Evolutionary conservation across 106 monocot species (phyloP), one percentile per base, ranked within the genome.

Genomic region (Iris macrosiphon): DNA sequence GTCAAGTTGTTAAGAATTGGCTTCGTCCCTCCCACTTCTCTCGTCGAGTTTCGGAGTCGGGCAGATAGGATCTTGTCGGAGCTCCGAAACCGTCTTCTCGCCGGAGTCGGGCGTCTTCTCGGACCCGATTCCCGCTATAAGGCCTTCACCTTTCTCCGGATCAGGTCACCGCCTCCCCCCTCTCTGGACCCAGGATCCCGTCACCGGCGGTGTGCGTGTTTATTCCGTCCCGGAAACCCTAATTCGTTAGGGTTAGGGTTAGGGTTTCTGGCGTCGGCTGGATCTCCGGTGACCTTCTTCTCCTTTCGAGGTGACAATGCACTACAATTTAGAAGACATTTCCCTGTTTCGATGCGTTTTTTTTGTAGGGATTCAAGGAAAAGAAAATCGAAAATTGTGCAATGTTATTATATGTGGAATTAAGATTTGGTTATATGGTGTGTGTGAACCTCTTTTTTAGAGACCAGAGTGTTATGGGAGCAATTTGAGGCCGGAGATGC

Each of bases 401-500:
- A n/a, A n/a, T n/a, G n/a, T n/a, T n/a, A n/a, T n/a, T n/a, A n/a
- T n/a, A n/a, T n/a, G n/a, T n/a, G n/a, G n/a, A n/a, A n/a, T n/a
- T n/a, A n/a, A n/a, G n/a, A n/a, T n/a, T n/a, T n/a, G n/a, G 49
- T 49, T 26, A 1, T 49, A 26, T 28, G 49, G 14, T 49, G 25
- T 49, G 51, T 16, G 14, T 8, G n/a, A n/a, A n/a, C n/a, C n/a
- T n/a, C n/a, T n/a, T n/a, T n/a, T n/a, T n/a, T n/a, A n/a, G 51
- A 5, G 30, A 27, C 31, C 16, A 29, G 15, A 3, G 17, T 14
- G 51, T 16, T 7, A 51, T 51, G 51, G 51, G 51, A 31, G 3
- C 31, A 51, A 26, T 15, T 13, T 16, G 6, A 31, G 31, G 17
- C 16, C n/a, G 3, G 31, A 51, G 48, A 67, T 87, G 74, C 59